Percentiles rank a stretch among this genome's conserved stretches.
Evolutionary conservation across 176 grass and related monocot genomes (phyloP).

Genomic region (Musa beccarii): DNA sequence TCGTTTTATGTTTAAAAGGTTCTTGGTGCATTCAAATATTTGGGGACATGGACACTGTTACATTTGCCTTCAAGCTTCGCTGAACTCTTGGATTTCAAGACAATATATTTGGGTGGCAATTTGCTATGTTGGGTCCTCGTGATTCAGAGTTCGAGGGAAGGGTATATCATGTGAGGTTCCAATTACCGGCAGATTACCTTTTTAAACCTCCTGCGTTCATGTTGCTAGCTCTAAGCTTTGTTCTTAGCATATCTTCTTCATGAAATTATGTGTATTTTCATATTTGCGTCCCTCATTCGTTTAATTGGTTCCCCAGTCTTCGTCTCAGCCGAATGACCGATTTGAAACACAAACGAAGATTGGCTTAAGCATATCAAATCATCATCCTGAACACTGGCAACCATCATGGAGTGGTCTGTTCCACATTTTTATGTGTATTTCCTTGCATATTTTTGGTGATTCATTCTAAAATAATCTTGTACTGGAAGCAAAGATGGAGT

Average conservation of each 20-base stretch:
- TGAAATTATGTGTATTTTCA: background rate
- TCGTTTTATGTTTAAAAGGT: background rate
- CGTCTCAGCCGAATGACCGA: conserved; percentile 64
- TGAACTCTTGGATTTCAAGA: conserved; percentile 30
- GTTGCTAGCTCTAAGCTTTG: conserved; percentile 50
- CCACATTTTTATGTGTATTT: background rate
- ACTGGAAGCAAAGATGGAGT: too few species aligned
- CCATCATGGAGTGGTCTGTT: conserved; percentile 91
- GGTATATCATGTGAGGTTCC: conserved; percentile 83
- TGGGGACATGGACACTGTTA: background rate
- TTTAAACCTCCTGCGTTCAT: conserved; percentile 91
- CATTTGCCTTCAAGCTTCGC: background rate
- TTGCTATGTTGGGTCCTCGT: conserved; percentile 71
- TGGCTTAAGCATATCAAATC: conserved; percentile 94
- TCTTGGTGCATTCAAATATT: background rate
- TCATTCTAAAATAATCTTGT: background rate
- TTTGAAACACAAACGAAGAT: conserved; percentile 93
- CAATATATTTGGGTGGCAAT: conserved; percentile 96
- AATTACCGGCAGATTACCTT: conserved; percentile 73
- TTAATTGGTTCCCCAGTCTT: conserved; percentile 18
- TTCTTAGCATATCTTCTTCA: background rate
- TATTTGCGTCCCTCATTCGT: background rate
- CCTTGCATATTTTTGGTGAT: background rate
- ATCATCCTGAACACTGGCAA: conserved; percentile 89
- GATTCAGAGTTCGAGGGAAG: conserved; percentile 90